phyloP scores from a whole-genome alignment of 148 eudicot genomes.

The Rhododendron mucronatum region DNA sequence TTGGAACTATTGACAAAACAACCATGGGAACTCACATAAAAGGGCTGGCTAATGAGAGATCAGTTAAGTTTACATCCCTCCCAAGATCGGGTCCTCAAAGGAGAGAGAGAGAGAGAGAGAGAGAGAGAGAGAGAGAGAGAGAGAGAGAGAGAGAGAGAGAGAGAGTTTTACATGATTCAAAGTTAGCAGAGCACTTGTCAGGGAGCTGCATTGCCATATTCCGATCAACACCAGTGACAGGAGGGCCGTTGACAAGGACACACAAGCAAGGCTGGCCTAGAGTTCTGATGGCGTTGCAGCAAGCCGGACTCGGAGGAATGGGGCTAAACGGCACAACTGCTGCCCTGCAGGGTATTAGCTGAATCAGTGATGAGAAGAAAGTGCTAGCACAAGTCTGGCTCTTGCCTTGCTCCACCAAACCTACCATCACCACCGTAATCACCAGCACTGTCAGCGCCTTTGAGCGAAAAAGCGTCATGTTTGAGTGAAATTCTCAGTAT shows the following conservation, averaged over 20 bases:
- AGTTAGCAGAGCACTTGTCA: slow-evolving; percentile 63
- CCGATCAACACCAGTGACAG: slow-evolving; percentile 84
- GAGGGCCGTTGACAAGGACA: slow-evolving; percentile 83
- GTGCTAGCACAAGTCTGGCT: slow-evolving; percentile 58
- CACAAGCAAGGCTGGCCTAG: slow-evolving; percentile 90
- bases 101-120: too few relatives aligned
- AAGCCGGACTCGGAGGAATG: slow-evolving; percentile 72
- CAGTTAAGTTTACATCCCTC: neutral
- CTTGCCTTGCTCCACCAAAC: slow-evolving; percentile 30
- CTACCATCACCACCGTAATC: slow-evolving; percentile 23
- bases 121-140: too few relatives aligned
- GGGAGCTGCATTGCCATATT: slow-evolving; percentile 92
- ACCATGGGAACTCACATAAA: neutral
- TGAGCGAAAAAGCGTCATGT: slow-evolving; percentile 29
- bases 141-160: neutral
- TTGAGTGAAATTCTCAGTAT: slow-evolving; percentile 2
- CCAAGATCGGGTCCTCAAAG: neutral
- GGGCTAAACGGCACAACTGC: slow-evolving; percentile 72
- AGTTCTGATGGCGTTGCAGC: slow-evolving; percentile 65
- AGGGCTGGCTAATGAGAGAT: neutral
- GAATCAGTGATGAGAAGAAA: slow-evolving; percentile 79
- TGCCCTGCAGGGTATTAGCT: slow-evolving; percentile 83
- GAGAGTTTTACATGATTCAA: slow-evolving; percentile 56
- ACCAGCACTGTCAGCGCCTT: slow-evolving; percentile 24
- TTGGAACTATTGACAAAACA: too few relatives aligned